Base-by-base conservation (phyloP, 176 grass and related monocot species). In the Aegilops tauschii region DNA sequence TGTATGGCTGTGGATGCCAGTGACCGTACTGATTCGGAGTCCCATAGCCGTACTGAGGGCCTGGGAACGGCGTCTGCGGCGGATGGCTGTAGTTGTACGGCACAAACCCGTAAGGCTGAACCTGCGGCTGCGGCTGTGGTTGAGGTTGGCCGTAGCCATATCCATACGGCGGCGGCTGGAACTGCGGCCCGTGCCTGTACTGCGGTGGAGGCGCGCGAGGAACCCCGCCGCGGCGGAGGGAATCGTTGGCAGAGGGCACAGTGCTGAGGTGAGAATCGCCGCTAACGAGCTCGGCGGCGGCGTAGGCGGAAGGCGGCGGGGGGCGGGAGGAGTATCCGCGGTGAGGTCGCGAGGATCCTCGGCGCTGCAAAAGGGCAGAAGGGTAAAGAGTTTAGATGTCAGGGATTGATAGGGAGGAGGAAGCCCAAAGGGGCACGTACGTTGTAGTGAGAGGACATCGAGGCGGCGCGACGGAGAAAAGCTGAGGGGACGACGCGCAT, bases 381-480 rank as follows among this genome's bases (percentile, higher is more conserved):
- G 59, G 56, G 75, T 27, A 23, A 84, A 70, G 28, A 69, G 75
- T 66, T 88, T 65, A 73, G 80, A 59, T 7, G 73, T 16, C 80
- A 66, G 25, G 65, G 67, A 87, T 86, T 62, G 47, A 37, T 28
- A 36, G 18, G n/a, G n/a, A 69, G 50, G 29, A 11, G 37, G 14
- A 67, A 39, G 2, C 4, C 12, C 7, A 49, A 28, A 72, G 28
- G 67, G 39, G 30, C 36, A 78, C 76, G n/a, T 68, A 91, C 85
- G 61, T 79, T 21, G 69, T 87, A 91, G 85, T 71, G 83, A 18
- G 80, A 73, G 28, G 89, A 76, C 89, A 91, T 91, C 76, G 85
- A 77, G 81, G 81, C 44, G 85, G 81, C 61, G 76, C 89, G 85
- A 37, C 81, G 89, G 23, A 84, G 69, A 31, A 36, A 80, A 47